Evolutionary conservation across 1,139 yeast genomes (phyloP).

Genomic region (Wickerhamomyces sp.): DNA sequence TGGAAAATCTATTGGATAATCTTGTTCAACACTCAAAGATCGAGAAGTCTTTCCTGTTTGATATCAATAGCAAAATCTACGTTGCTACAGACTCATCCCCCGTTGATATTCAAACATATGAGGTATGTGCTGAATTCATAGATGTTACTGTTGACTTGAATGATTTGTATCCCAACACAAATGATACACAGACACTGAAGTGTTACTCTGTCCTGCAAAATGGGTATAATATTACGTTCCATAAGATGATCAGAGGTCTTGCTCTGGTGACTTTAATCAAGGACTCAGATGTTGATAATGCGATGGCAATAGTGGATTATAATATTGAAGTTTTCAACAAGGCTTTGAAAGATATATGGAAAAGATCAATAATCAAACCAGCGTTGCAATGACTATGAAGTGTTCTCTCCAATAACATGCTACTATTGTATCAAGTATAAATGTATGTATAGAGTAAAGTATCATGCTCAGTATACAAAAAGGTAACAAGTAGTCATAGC

Average conservation of each 20-base stretch:
- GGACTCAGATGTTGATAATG: conserved; percentile 52
- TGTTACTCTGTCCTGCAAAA: conserved; percentile 75
- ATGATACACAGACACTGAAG: conserved; percentile 36
- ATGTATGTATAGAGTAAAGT: not conserved
- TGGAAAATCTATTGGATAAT: conserved; percentile 85
- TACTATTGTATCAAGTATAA: not conserved
- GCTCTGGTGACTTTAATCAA: conserved; percentile 87
- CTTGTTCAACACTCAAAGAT: conserved; percentile 85
- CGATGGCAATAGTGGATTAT: conserved; percentile 79
- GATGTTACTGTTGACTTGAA: conserved; percentile 91
- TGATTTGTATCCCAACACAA: conserved; percentile 51
- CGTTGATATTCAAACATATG: conserved; percentile 91
- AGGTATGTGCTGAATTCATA: conserved; percentile 94
- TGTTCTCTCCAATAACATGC: not conserved
- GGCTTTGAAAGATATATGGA: conserved; percentile 79
- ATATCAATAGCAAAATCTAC: conserved; percentile 88
- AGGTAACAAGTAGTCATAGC: not conserved
- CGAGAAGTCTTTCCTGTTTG: conserved; percentile 90
- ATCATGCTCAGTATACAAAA: not conserved
- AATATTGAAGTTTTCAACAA: conserved; percentile 79
- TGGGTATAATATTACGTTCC: conserved; percentile 76
- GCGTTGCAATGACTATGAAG: not conserved
- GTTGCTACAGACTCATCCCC: conserved; percentile 96
- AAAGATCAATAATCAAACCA: conserved; percentile 22
- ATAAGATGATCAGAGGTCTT: conserved; percentile 89